Conservation (phyloP, 2,329 filamentous ascomycete species). For the Thermoascus crustaceus region DNA sequence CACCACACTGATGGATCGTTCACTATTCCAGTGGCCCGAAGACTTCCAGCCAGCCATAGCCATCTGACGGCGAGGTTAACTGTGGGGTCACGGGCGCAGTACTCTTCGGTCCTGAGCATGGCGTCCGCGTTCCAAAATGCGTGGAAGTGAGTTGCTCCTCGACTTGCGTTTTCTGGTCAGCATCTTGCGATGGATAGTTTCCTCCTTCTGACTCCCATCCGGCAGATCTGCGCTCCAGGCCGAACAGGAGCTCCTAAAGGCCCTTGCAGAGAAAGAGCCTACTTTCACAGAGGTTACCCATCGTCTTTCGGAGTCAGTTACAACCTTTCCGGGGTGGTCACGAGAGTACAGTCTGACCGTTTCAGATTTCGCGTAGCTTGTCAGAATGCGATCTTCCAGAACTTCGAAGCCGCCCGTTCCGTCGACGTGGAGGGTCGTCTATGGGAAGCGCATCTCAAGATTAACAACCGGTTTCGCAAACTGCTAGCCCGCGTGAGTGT, state of each 20-base stretch:
- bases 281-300: constrained; percentile 43
- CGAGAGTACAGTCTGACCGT: constrained; percentile 12
- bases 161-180: constrained; percentile 11
- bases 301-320: constrained; percentile 32
- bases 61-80: constrained; percentile 51
- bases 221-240: constrained; percentile 33
- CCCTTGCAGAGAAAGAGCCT: constrained; percentile 43
- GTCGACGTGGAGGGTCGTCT: constrained; percentile 61
- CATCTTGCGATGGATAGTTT: no score
- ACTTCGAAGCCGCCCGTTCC: constrained; percentile 44
- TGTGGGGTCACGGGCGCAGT: constrained; percentile 38
- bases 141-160: constrained; percentile 41
- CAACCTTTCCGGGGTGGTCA: not conserved
- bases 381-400: constrained; percentile 62
- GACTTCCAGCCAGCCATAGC: constrained; percentile 46
- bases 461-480: constrained; percentile 72
- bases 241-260: constrained; percentile 42
- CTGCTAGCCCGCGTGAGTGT: constrained; percentile 49
- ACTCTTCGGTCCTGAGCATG: constrained; percentile 25
- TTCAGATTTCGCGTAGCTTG: constrained; percentile 62
- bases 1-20: constrained; percentile 46
- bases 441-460: constrained; percentile 69
- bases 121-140: constrained; percentile 42
- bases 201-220: no score
- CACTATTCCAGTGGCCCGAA: constrained; percentile 39